Evolutionary conservation across 179 eudicot genomes (phyloP).

Genomic region (Amaranthus tricolor): DNA sequence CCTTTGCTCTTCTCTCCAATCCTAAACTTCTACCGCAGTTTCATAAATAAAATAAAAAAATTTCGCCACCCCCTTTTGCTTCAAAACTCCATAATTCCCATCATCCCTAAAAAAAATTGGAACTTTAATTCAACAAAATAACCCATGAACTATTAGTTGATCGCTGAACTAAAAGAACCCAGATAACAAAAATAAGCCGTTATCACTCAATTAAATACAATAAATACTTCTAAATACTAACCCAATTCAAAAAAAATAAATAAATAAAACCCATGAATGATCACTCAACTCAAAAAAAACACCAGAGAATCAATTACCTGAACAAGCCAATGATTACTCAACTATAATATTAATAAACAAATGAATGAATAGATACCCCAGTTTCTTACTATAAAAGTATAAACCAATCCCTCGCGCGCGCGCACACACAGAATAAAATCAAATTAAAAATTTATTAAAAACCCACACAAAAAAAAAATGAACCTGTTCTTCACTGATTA

Average conservation of each 20-base stretch:
- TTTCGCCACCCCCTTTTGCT: neutral
- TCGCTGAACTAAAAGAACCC: neutral
- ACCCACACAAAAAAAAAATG: conserved; percentile 1
- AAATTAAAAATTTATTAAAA: neutral
- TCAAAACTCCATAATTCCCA: neutral
- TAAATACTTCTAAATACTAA: no score
- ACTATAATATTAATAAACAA: neutral
- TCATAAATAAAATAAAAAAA: neutral
- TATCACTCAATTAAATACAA: no score
- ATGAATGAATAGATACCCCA: neutral
- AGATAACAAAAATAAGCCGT: no score
- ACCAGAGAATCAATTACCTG: no score
- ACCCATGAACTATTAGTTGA: neutral
- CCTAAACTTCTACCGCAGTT: neutral
- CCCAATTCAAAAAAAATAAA: no score
- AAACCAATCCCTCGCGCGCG: neutral
- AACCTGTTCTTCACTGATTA: conserved; percentile 93
- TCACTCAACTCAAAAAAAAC: no score
- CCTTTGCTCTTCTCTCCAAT: neutral
- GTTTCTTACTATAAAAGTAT: neutral
- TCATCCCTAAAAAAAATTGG: neutral
- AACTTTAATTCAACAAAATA: neutral
- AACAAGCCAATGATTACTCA: no score
- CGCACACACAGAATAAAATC: neutral
- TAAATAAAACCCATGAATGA: no score